Conservation (phyloP, 129 eudicot genomes). For the Flaveria trinervia region DNA sequence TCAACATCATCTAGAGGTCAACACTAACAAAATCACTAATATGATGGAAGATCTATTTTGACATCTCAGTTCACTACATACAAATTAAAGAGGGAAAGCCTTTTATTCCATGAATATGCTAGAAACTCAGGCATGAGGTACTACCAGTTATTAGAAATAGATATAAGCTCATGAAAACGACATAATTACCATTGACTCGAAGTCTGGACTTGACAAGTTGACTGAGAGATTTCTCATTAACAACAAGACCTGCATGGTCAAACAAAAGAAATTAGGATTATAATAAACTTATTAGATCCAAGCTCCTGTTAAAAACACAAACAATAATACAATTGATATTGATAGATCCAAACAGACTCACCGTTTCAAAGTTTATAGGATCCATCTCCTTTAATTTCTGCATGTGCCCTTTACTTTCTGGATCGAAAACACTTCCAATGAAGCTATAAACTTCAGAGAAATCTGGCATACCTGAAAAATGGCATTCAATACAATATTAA, state of each 20-base stretch:
- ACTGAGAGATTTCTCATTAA: conserved; percentile 86
- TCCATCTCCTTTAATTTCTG: conserved; percentile 98
- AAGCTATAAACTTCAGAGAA: conserved; percentile 95
- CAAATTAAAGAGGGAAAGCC: background rate
- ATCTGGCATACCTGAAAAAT: conserved; percentile 74
- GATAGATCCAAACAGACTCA: conserved; percentile 41
- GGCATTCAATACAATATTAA: background rate
- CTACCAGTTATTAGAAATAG: too few relatives aligned
- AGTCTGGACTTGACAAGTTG: conserved; percentile 92
- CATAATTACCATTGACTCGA: conserved; percentile 78
- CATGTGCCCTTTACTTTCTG: conserved; percentile 75
- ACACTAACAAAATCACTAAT: conserved; percentile 24
- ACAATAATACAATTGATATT: background rate
- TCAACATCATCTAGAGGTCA: conserved; percentile 46
- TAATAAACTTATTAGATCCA: background rate
- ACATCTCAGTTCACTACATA: conserved; percentile 14
- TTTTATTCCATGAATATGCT: conserved; percentile 5
- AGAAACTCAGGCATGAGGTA: conserved; percentile 1
- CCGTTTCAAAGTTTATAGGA: conserved; percentile 97
- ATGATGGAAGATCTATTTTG: background rate
- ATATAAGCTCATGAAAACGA: conserved; percentile 16
- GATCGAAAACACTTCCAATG: conserved; percentile 98
- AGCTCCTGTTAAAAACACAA: background rate
- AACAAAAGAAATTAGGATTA: conserved; percentile 2
- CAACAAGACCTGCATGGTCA: conserved; percentile 71